phyloP scores from a whole-genome alignment of 2,329 filamentous ascomycete species.

The Aspergillus jensenii region DNA sequence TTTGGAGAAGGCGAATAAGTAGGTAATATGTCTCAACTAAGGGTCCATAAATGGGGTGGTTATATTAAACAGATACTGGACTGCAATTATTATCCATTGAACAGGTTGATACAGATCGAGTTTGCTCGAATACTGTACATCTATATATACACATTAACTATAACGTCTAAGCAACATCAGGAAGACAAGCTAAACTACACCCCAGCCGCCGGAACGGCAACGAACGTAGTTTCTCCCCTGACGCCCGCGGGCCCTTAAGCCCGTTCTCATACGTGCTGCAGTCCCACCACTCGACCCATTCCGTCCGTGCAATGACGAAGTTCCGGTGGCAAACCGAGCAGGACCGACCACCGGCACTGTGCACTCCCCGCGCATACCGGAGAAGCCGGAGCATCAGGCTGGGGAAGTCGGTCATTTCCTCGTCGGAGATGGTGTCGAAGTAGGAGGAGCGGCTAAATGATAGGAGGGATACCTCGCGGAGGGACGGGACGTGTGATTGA shows the following conservation, averaged over 20 bases:
- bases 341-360: conserved; percentile 35
- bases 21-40: neutral
- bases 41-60: neutral
- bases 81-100: neutral
- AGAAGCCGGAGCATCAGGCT: conserved; percentile 36
- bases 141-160: neutral
- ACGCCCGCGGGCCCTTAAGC: conserved; percentile 30
- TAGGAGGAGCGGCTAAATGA: conserved; percentile 37
- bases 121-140: neutral
- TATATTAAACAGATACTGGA: neutral
- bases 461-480: conserved; percentile 45
- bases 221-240: conserved; percentile 34
- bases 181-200: conserved; percentile 43
- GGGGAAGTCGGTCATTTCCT: conserved; percentile 36
- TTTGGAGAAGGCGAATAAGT: conserved; percentile 58
- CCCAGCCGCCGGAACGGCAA: conserved; percentile 42
- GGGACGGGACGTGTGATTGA: conserved; percentile 34
- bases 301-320: conserved; percentile 42
- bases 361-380: conserved; percentile 33
- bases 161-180: conserved; percentile 6
- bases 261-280: conserved; percentile 40
- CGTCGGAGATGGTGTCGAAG: conserved; percentile 36
- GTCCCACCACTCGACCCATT: conserved; percentile 50
- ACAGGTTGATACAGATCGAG: neutral
- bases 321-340: conserved; percentile 43